Conservation (phyloP, 2,329 filamentous ascomycete genomes). For the Macroventuria anomochaeta region DNA sequence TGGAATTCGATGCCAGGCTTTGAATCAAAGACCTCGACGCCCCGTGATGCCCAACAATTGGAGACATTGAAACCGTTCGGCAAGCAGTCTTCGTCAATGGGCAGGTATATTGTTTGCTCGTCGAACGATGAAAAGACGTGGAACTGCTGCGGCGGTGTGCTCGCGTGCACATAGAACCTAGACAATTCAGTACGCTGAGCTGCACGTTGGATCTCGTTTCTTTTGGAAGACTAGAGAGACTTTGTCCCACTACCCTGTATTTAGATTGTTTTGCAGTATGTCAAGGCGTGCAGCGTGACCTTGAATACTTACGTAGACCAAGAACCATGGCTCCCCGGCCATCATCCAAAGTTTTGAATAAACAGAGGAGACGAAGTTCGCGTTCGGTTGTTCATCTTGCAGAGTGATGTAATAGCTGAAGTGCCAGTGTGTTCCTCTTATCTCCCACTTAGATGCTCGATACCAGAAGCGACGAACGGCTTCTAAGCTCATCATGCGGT, state of each 20-base stretch:
- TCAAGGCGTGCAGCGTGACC: no score
- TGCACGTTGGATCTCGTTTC: no score
- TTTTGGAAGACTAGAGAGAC: no score
- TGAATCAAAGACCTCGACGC: not conserved
- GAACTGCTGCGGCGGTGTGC: not conserved
- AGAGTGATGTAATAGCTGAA: no score
- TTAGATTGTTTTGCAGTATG: no score
- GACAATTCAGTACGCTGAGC: not conserved
- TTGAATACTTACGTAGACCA: conserved; percentile 5
- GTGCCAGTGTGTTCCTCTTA: no score
- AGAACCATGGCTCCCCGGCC: not conserved
- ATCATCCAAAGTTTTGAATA: not conserved
- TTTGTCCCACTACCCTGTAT: no score
- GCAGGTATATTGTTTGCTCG: not conserved
- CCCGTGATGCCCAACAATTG: conserved; percentile 42
- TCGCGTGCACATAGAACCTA: not conserved
- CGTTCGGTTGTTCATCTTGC: not conserved
- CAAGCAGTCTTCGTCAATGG: not conserved
- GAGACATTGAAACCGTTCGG: not conserved
- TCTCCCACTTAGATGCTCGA: no score
- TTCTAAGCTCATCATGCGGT: no score
- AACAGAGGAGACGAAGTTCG: not conserved
- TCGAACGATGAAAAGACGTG: not conserved
- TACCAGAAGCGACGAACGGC: no score
- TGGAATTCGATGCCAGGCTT: not conserved